These are phyloP conservation scores for Claviceps quebecensis DNA, from an alignment of 2,329 filamentous ascomycete species.

Conservation along the genomic window DNA sequence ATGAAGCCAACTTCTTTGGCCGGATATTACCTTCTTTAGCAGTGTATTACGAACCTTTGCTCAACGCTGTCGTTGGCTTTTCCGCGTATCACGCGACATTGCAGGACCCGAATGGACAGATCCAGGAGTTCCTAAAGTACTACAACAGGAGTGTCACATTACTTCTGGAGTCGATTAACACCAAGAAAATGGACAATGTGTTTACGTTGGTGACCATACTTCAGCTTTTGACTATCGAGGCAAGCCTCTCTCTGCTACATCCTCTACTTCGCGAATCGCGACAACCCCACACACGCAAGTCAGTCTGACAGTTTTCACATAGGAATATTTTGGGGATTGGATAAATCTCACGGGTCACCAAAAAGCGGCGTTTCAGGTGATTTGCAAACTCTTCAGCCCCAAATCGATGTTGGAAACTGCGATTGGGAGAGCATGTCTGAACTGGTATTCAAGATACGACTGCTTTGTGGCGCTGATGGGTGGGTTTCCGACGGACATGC, in stretches of 20 bases:
- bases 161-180: constrained; percentile 57
- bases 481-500: constrained; percentile 58
- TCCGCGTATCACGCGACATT: constrained; percentile 75
- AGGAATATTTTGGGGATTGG: constrained; percentile 96
- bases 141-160: constrained; percentile 79
- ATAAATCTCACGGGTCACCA: constrained; percentile 87
- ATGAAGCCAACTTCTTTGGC: constrained; percentile 60
- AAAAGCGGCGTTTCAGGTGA: constrained; percentile 70
- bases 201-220: constrained; percentile 75
- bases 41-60: constrained; percentile 58
- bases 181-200: constrained; percentile 55
- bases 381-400: constrained; percentile 65
- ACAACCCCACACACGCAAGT: not conserved
- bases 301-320: constrained; percentile 1
- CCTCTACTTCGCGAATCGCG: not conserved
- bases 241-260: constrained; percentile 24
- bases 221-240: constrained; percentile 87
- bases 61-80: constrained; percentile 80
- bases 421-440: constrained; percentile 57
- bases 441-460: constrained; percentile 89
- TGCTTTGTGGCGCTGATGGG: constrained; percentile 72
- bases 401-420: constrained; percentile 58
- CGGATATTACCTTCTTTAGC: constrained; percentile 58
- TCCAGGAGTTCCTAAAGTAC: constrained; percentile 73
- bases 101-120: constrained; percentile 52